phyloP scores from a whole-genome alignment of 1,284 basidiomycete genomes.

The Inonotus hispidus region DNA sequence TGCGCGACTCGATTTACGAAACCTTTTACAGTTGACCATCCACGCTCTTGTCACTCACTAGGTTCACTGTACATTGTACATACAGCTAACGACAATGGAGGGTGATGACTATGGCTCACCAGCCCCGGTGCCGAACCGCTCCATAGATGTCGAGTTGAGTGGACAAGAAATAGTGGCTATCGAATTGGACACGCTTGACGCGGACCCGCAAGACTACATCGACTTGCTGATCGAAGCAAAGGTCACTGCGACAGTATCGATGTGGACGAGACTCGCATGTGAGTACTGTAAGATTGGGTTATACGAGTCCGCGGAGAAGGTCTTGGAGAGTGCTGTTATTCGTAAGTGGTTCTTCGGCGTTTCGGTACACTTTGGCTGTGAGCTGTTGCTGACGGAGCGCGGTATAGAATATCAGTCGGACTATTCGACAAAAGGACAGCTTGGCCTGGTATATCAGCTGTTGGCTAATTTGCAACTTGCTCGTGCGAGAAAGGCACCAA shows the following conservation, averaged over 20 bases:
- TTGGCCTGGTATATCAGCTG: constrained; percentile 69
- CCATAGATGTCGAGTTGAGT: constrained; percentile 54
- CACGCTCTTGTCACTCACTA: not conserved
- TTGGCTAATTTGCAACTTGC: constrained; percentile 81
- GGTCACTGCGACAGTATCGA: constrained; percentile 60
- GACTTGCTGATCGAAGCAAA: constrained; percentile 56
- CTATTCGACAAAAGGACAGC: constrained; percentile 35
- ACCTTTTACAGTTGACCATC: not conserved
- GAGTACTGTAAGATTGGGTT: constrained; percentile 74
- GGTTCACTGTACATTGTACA: not conserved
- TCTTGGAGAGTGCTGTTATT: constrained; percentile 50
- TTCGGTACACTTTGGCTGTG: not conserved
- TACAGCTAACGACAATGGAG: constrained; percentile 4
- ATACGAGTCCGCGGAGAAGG: constrained; percentile 64
- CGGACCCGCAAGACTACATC: constrained; percentile 65
- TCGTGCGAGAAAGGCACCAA: constrained; percentile 76
- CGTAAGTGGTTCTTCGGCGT: constrained; percentile 39
- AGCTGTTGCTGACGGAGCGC: not conserved
- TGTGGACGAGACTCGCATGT: constrained; percentile 72
- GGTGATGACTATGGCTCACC: constrained; percentile 9
- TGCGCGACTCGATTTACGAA: not conserved
- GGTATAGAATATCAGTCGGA: constrained; percentile 49
- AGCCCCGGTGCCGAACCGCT: constrained; percentile 15
- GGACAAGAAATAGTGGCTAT: constrained; percentile 77
- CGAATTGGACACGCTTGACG: constrained; percentile 73